phyloP scores from a whole-genome alignment of 306 rosid species.

The Inga leiocalycina region DNA sequence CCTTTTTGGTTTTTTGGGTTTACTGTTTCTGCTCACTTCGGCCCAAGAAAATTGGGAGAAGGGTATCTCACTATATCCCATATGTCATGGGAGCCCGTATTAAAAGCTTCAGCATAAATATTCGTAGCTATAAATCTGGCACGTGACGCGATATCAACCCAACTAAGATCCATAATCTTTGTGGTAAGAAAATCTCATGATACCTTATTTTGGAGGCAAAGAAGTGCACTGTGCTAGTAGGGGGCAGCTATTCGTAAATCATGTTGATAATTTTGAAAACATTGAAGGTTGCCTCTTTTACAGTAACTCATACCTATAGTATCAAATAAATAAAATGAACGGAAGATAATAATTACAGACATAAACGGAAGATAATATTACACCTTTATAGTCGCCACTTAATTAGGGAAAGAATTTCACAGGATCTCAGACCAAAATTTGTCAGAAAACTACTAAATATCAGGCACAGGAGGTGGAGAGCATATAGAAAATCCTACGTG shows the following conservation, averaged over 20 bases:
- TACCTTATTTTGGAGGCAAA: background rate
- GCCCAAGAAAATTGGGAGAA: background rate
- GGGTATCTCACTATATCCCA: too few relatives aligned
- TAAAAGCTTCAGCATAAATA: background rate
- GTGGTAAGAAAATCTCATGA: background rate
- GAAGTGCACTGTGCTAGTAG: background rate
- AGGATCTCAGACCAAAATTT: constrained; percentile 22
- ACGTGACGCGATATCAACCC: background rate
- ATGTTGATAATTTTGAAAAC: background rate
- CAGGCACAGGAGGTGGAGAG: constrained; percentile 14
- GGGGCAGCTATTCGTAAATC: background rate
- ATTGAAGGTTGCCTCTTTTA: background rate
- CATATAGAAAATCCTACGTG: constrained; percentile 20
- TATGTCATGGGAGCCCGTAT: background rate
- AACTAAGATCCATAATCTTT: background rate
- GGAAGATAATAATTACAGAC: background rate
- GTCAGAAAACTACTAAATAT: background rate
- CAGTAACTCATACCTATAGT: background rate
- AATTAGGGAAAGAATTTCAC: background rate
- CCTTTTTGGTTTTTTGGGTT: background rate
- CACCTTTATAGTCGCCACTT: background rate
- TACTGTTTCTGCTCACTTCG: background rate
- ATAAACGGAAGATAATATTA: background rate
- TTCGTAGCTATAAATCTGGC: background rate
- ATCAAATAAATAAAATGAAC: background rate